Evolutionary conservation across 148 eudicot species (phyloP).

Genomic region (Mesembryanthemum crystallinum): DNA sequence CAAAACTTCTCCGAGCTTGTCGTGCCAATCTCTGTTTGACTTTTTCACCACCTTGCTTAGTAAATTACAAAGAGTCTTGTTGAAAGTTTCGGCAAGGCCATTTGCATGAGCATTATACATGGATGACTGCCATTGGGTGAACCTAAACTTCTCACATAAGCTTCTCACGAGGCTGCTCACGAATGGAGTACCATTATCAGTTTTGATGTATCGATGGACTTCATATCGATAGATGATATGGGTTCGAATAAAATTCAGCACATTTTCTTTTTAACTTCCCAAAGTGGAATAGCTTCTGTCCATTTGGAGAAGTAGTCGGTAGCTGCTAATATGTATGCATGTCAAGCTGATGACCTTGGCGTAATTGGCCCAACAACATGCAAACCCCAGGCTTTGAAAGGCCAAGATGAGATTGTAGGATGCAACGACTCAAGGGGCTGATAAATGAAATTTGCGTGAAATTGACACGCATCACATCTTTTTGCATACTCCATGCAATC

Average conservation of each 20-base stretch:
- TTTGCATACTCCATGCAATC: no score
- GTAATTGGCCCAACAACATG: not conserved
- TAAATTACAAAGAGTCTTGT: not conserved
- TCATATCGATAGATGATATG: not conserved
- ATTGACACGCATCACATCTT: no score
- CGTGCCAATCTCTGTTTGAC: not conserved
- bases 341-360: not conserved
- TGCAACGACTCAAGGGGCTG: no score
- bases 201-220: not conserved
- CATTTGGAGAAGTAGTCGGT: not conserved
- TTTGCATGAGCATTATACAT: not conserved
- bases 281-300: not conserved
- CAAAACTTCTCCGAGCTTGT: not conserved
- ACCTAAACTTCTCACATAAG: not conserved
- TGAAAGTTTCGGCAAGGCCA: not conserved
- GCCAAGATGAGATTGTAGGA: not conserved
- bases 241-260: not conserved
- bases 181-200: constrained; percentile 1
- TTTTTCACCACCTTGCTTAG: not conserved
- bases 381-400: not conserved
- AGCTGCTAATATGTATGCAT: not conserved
- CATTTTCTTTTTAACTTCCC: not conserved
- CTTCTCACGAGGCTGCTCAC: not conserved
- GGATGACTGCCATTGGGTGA: not conserved
- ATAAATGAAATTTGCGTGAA: no score